Evolutionary conservation across 1,139 yeast species (phyloP), one percentile per base, ranked within the genome.

Genomic region (Wickerhamiella infanticola): DNA sequence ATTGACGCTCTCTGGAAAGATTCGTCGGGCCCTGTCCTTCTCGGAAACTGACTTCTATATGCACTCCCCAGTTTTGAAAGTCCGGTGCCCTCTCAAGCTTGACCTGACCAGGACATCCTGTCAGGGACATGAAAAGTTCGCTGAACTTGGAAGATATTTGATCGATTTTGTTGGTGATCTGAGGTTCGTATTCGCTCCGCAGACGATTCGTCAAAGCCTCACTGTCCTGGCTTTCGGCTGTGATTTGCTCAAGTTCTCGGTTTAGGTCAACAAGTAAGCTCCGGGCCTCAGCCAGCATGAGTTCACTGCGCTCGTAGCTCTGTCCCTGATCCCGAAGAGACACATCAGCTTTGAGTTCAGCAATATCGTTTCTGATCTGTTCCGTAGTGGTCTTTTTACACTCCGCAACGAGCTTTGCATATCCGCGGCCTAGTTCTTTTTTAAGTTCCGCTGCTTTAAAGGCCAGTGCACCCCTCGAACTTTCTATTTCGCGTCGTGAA

Each of bases 51-150:
- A 90, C 97, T 62, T 78, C 63, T 43, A 93, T 83, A 53, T 84
- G 84, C 45, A 93, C 64, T 52, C 77, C 75, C 97, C 98, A 93
- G 45, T 85, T 79, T 31, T 73, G 69, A 57, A 69, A 85, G 44
- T 74, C 65, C 11, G 69, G 73, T 1, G 68, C 69, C 42, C 73
- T 74, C 25, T 70, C 70, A 27, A 86, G 59, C 46, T 70, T 71
- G 2, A 93, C 86, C 54, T 75, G 75, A 9, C 99, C 98, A 39
- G 78, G 84, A 60, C 93, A 81, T 0, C 94, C 95, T 40, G 88
- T 88, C 24, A 75, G 69, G 5, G 70, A 66, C 29, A 25, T 25
- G 61, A 90, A 84, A 45, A 83, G 72, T 35, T 67, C 66, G 24
- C 81, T 67, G 60, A 86, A 90, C 44, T 79, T 76, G 4, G 58